Percentiles rank a stretch among this genome's conserved stretches.
Conservation (phyloP, 116 monocot genomes). For the Thalassia testudinum region DNA sequence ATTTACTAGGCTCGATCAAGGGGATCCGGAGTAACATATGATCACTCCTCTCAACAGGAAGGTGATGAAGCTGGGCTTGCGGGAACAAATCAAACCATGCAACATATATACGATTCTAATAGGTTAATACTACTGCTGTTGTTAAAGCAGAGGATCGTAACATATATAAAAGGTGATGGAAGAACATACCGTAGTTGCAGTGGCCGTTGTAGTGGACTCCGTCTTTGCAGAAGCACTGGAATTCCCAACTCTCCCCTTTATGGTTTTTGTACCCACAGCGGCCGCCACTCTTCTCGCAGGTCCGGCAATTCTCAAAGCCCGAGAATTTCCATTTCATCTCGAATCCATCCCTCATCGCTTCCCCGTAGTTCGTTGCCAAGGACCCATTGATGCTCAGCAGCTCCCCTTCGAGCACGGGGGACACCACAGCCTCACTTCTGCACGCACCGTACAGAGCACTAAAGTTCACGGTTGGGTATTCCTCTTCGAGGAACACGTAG, state of each 20-base stretch:
- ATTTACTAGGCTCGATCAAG: too few relatives aligned
- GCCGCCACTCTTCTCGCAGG: constrained; percentile 9
- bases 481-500: background rate
- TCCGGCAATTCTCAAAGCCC: background rate
- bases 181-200: background rate
- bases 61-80: too few relatives aligned
- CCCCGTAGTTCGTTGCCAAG: background rate
- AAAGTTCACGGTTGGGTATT: too few relatives aligned
- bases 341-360: constrained; percentile 9
- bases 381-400: background rate
- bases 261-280: constrained; percentile 11
- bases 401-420: background rate
- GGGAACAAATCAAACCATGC: too few relatives aligned
- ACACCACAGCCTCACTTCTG: background rate
- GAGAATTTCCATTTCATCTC: background rate
- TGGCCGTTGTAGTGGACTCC: background rate
- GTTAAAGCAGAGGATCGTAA: too few relatives aligned
- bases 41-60: too few relatives aligned
- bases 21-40: too few relatives aligned
- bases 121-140: too few relatives aligned
- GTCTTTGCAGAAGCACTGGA: constrained; percentile 4
- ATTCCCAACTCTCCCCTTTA: background rate
- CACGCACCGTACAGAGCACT: background rate
- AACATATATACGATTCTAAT: too few relatives aligned
- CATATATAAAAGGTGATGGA: too few relatives aligned